Evolutionary conservation across 2,329 filamentous ascomycete genomes (phyloP), one percentile per base, ranked within the genome.

Genomic region (Aspergillus vadensis): DNA sequence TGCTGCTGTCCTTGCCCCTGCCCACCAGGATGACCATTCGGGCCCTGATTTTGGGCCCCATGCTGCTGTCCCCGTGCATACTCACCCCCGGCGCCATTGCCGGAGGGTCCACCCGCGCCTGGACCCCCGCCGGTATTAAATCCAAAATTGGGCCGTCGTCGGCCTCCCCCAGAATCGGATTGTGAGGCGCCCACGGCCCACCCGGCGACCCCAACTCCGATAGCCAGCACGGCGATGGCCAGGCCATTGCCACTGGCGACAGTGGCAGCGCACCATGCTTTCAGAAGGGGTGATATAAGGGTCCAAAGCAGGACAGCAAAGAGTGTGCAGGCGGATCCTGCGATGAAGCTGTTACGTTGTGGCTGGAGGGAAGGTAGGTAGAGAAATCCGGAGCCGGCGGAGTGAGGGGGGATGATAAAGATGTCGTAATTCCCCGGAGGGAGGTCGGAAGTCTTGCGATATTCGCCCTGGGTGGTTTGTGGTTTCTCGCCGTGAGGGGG

Each of bases 401-500:
- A 94, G 76, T 97, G 92, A 50, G 93, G 91, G 7, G 94, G 94
- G 71, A 98, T 93, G 74, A 97, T 90, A 80, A 97, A 97, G 73
- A 98, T 96, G 80, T 98, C 94, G 78, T 97, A 98, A 74, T 95
- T 96, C 58, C 94, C 93, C 1, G 90, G 84, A 2, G 94, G 94
- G 51, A 97, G 81, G 59, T 90, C 89, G 55, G 76, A 77, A 6
- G 75, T 69, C 63, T 75, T 79, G 59, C 76, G 75, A 59, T 79
- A 78, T 62, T 75, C 74, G 25, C 82, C 81, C 39, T 86, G 83
- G 55, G 86, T 83, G 19, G 85, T 86, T 75, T 88, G 88, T 53
- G 91, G 90, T 67, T 87, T 89, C 72, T 87, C 84, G 77, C 92
- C 92, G 79, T 97, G 92, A 65, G 91, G 92, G 73, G 92, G 92